Evolutionary conservation across 2,329 filamentous ascomycete species (phyloP), one percentile per base, ranked within the genome.

Genomic region (Alternaria atra): DNA sequence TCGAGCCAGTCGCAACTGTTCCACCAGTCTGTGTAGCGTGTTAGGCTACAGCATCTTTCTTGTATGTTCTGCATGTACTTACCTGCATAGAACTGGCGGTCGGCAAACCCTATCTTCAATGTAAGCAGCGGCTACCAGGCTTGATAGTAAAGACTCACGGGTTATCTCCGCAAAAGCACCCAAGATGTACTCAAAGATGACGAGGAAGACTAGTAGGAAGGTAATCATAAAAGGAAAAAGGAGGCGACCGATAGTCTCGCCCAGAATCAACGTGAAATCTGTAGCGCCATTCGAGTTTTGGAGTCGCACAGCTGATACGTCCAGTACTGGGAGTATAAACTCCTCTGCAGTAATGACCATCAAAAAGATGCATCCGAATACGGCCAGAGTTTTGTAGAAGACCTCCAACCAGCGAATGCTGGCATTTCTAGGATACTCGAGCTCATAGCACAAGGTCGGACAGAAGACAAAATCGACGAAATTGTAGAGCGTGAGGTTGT

Each of bases 181-280:
- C 34, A 98, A 87, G 10, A 97, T 87, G 79, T 98, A 99, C 79
- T 99, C 95, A 79, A 98, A 99, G 72, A 98, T 98, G 78, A 97
- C 93, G 60, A 99, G 89, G 83, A 99, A 99, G 56, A 98, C 94
- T 48, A 98, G 88, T 5, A 98, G 84, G 77, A 98, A 96, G 4
- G 90, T 97, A 63, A 98, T 86, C 92, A 97, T 97, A 79, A 98
- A 99, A 3, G 95, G 95, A 80, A 97, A 98, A 23, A 99, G 86
- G 17, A 99, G 87, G 84, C 92, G 89, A 58, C 91, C 94, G 74
- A 97, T 94, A 13, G 91, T 93, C 83, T 98, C 95, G 29, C 91
- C 88, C 25, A 99, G 85, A 67, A 97, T 89, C 61, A 99, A 86
- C 3, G 88, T 84, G 57, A 87, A 88, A 64, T 98, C 95, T 2